Base-by-base conservation (phyloP, 768 basidiomycete species). In the Rhizopogon salebrosus region DNA sequence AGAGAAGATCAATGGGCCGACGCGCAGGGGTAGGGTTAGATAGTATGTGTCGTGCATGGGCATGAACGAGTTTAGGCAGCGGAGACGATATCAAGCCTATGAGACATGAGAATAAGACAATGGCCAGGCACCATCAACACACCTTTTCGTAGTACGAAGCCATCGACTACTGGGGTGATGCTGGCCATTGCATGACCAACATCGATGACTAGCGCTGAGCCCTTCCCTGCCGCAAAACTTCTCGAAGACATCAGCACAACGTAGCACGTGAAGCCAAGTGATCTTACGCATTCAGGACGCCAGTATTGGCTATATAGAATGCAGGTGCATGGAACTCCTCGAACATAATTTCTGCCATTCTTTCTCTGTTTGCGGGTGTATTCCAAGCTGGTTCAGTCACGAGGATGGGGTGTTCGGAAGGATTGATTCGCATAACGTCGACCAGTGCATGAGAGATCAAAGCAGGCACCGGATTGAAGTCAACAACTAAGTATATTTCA, bases 321-420 rank as follows among this genome's bases (percentile, higher is more conserved):
- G 95, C 97, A 8, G 97, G 95, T 6, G 87, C 88, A 42, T 90
- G 76, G 61, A 97, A 95, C 60, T 95, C 88, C 70, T 99, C 97
- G 62, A 98, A 98, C 85, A 97, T 90, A 42, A 97, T 89, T 72
- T 98, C 93, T 10, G 93, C 90, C 87, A 98, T 90, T 51, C 87
- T 80, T 73, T 98, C 93, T 54, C 95, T 76, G 64, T 97, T 92
- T n/a, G 84, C 84, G 20, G 84, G 76, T 0, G 92, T 91, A 66
- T 98, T 98, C 97, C 97, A 99, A 3, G 94, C 86, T 6, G 94
- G 89, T 67, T 99, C 97, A 0, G 97, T 98, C 7, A 94, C 81
- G 38, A 99, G 80, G 39, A 98, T 70, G 1, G 97, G 97, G 63
- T 97, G 95, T 60, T 98, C 92, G 4, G 84, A 72, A 3, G 91